These are phyloP conservation scores for Chrysanthemum lavandulifolium DNA, from an alignment of 129 eudicot genomes.

Conservation along the genomic window DNA sequence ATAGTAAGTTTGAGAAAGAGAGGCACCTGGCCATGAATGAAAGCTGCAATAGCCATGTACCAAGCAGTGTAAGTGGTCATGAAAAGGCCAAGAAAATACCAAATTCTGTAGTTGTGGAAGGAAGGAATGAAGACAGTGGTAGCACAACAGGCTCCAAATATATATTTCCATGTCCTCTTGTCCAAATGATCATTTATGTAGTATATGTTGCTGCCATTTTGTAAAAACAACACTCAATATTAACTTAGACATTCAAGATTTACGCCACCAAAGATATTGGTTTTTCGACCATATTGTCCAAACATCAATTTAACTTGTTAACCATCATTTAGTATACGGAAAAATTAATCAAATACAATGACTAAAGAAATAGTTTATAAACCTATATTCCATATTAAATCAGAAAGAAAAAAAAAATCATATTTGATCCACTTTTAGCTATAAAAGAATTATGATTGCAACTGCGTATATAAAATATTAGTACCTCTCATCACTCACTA, in stretches of 20 bases:
- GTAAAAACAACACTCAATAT: neutral
- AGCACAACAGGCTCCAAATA: constrained; percentile 99
- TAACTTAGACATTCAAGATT: neutral
- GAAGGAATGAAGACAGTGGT: constrained; percentile 97
- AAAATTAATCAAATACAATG: too few species aligned
- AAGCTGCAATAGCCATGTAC: constrained; percentile 81
- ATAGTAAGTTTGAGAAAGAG: constrained; percentile 1
- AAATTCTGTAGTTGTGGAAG: constrained; percentile 91
- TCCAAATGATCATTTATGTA: constrained; percentile 91
- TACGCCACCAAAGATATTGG: neutral
- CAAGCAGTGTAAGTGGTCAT: constrained; percentile 99
- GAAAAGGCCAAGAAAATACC: constrained; percentile 95
- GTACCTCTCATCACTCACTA: too few species aligned
- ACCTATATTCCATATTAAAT: too few species aligned
- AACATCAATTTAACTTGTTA: too few species aligned
- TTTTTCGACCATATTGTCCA: too few species aligned
- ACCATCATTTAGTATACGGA: too few species aligned
- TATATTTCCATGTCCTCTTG: constrained; percentile 99
- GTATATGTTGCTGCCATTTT: constrained; percentile 71
- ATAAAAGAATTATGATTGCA: neutral
- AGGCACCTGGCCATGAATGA: constrained; percentile 85
- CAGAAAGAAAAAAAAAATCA: too few species aligned
- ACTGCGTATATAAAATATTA: too few species aligned
- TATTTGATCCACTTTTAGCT: neutral
- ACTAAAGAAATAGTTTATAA: too few species aligned